Conservation (phyloP, 768 basidiomycete species). For the Royoungia palumana region DNA sequence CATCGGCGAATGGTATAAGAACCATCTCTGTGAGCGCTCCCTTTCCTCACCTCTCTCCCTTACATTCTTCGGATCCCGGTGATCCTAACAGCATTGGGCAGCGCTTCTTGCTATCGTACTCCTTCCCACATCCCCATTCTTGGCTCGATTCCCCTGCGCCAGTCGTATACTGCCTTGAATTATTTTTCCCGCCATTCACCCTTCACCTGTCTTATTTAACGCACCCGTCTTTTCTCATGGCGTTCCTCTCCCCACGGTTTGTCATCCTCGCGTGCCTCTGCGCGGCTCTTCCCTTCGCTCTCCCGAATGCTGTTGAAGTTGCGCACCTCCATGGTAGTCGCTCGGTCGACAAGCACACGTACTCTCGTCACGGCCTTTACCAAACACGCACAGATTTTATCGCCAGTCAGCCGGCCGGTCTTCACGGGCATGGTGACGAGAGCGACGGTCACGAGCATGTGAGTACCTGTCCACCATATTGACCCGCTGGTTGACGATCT, state of each 20-base stretch:
- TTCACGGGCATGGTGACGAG: neutral
- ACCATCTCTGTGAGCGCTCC: slow-evolving; percentile 1
- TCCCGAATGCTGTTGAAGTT: slow-evolving; percentile 31
- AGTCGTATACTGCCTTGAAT: slow-evolving; percentile 20
- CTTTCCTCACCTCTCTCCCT: slow-evolving; percentile 36
- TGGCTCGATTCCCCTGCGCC: slow-evolving; percentile 21
- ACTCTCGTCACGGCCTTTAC: neutral
- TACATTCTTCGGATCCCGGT: slow-evolving; percentile 49
- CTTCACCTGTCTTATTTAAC: slow-evolving; percentile 9
- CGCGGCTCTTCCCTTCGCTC: slow-evolving; percentile 39
- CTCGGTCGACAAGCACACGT: slow-evolving; percentile 3
- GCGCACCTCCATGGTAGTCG: slow-evolving; percentile 34
- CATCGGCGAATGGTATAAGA: slow-evolving; percentile 21
- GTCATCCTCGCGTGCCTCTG: slow-evolving; percentile 44
- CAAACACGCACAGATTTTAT: neutral
- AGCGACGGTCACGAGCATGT: slow-evolving; percentile 7
- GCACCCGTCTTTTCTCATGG: slow-evolving; percentile 39
- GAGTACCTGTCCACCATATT: neutral
- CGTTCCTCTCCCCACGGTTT: slow-evolving; percentile 46
- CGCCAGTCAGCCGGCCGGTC: neutral
- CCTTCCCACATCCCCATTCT: slow-evolving; percentile 20
- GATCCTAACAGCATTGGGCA: slow-evolving; percentile 36
- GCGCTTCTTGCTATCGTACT: slow-evolving; percentile 5
- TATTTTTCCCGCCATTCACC: slow-evolving; percentile 7
- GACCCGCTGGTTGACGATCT: neutral